These are phyloP conservation scores for Leishmania mexicana DNA, from an alignment of 208 protist genomes.

Conservation along the genomic window DNA sequence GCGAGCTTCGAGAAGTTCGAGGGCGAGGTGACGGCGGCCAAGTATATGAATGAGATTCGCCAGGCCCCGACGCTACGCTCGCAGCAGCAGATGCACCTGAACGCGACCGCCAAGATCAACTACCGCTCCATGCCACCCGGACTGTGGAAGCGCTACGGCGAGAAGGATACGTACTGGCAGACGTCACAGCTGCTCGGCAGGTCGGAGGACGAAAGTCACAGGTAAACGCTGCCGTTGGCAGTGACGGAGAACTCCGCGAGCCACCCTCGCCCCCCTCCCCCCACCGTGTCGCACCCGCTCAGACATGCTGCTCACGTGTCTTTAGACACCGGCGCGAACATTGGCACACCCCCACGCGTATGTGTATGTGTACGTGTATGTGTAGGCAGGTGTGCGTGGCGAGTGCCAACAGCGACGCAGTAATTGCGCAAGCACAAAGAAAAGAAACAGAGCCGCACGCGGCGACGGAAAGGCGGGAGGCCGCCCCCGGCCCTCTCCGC, in stretches of 20 bases:
- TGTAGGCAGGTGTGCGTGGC: background rate
- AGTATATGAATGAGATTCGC: slow-evolving; percentile 86
- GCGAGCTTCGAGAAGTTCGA: slow-evolving; percentile 89
- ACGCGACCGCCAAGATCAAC: slow-evolving; percentile 88
- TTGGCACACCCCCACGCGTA: background rate
- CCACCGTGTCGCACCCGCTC: background rate
- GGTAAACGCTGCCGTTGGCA: background rate
- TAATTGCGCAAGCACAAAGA: background rate
- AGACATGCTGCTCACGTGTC: background rate
- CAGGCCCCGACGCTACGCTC: slow-evolving; percentile 78
- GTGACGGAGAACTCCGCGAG: background rate
- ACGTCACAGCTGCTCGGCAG: slow-evolving; percentile 71
- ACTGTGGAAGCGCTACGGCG: slow-evolving; percentile 86
- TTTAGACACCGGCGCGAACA: background rate
- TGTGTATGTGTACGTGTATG: background rate
- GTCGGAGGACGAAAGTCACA: slow-evolving; percentile 49
- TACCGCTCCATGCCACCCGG: slow-evolving; percentile 90
- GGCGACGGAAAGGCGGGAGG: background rate
- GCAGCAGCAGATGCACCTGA: slow-evolving; percentile 90
- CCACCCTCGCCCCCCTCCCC: background rate
- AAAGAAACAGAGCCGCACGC: background rate
- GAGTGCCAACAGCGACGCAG: background rate
- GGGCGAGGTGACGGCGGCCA: slow-evolving; percentile 71
- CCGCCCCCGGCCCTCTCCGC: too few relatives aligned
- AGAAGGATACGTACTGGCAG: slow-evolving; percentile 73